Evolutionary conservation across 2,329 filamentous ascomycete species (phyloP).

Genomic region (Cryphonectria radicalis): DNA sequence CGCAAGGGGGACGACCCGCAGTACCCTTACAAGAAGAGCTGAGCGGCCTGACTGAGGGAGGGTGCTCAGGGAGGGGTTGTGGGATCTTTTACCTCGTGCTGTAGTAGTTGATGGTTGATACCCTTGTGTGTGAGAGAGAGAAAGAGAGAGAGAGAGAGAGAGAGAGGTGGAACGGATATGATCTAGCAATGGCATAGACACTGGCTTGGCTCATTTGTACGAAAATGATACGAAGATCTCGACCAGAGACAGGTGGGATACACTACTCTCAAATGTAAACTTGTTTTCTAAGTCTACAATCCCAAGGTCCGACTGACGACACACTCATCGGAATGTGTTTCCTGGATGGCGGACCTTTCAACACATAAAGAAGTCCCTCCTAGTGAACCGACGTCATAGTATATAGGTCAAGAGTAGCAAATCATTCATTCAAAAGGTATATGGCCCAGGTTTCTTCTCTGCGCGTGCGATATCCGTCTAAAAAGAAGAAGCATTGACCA

Average conservation of each 20-base stretch:
- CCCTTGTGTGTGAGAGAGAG: not conserved
- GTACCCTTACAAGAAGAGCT: slow-evolving; percentile 58
- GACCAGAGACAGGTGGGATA: not conserved
- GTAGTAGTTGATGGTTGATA: not conserved
- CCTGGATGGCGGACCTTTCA: not conserved
- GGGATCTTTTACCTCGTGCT: not conserved
- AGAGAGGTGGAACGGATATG: no score
- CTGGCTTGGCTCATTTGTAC: slow-evolving; percentile 1
- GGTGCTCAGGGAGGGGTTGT: not conserved
- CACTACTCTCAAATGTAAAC: slow-evolving; percentile 3
- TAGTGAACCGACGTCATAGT: not conserved
- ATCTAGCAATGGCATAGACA: not conserved
- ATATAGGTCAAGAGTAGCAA: not conserved
- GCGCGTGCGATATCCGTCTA: slow-evolving; percentile 9
- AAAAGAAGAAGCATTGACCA: not conserved
- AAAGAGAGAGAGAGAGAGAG: not conserved
- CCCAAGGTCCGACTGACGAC: no score
- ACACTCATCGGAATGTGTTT: not conserved
- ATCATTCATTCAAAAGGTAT: not conserved
- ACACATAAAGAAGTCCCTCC: not conserved
- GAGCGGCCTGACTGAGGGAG: not conserved
- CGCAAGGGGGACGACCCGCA: slow-evolving; percentile 79
- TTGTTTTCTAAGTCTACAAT: not conserved
- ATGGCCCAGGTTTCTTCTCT: not conserved
- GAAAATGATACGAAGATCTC: not conserved